Evolutionary conservation across 2,329 filamentous ascomycete species (phyloP), one percentile per base, ranked within the genome.

Genomic region (Onygenales sp.): DNA sequence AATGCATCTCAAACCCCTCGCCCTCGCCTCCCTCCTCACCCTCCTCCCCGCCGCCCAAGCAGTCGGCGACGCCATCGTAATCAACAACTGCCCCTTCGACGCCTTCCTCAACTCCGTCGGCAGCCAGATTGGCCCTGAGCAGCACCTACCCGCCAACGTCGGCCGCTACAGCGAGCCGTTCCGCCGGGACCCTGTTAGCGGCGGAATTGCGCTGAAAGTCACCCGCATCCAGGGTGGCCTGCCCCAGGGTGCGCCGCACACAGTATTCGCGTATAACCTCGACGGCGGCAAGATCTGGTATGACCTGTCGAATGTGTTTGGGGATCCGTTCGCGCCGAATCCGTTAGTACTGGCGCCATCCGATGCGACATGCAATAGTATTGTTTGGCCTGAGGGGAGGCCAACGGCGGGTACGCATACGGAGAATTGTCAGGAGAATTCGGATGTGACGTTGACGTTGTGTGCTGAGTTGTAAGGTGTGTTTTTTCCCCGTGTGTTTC

Each of bases 151-250:
- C 3, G 56, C 68, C 5, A 54, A 54, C 43, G 67, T 66, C 41
- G 54, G 53, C 9, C 59, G 50, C 45, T 75, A 71, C 61, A 64
- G 59, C 13, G 69, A 75, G 57, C 36, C 51, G 13, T 63, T 71
- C 56, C 64, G 60, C 59, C 62, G 64, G 46, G 69, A 72, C 51
- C 56, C 64, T 17, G 54, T 61, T 27, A 70, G 67, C 0, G 71
- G 71, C n/a, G 72, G 73, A 8, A 64, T 75, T 46, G 58, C 72
- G 1, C 61, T 75, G 47, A 75, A 74, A 63, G 67, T 75, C 57
- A 68, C 72, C 43, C 66, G 60, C 17, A 58, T 52, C 11, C 48
- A 63, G 44, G 61, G 70, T 52, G 71, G 70, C 5, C 56, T 73
- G 44, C 70, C 64, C 55, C 62, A 69, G 32, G 64, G 63, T 33